Base-by-base conservation (phyloP, 352 stramenopile species). In the Pythium aristosporum region DNA sequence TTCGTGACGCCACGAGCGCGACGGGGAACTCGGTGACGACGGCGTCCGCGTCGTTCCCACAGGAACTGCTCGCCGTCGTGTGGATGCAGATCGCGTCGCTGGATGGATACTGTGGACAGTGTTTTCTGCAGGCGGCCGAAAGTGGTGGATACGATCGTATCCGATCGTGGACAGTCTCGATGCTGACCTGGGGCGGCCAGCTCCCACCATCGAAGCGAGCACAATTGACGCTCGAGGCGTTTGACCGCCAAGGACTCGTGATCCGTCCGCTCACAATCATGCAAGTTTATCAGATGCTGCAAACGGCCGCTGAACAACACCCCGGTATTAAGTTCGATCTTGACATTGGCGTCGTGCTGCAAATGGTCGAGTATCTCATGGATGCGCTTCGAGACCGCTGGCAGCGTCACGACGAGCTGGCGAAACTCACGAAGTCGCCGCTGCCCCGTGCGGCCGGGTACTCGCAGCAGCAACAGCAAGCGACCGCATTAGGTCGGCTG, bases 41-140 rank as follows among this genome's bases (percentile, higher is more conserved):
- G 34, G 11, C 63, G 65, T 76, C 41, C 42, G 39, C 41, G 41
- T 63, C 64, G 3, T 91, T 93, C 28, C 75, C 85, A 0, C 74
- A 88, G 54, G 82, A 94, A 56, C 52, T 94, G 7, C 56, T 96
- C 16, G 79, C 84, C 0, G 72, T 89, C n/a, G 61, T 92, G 21
- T 96, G 87, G 87, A 96, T 92, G 80, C 75, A 89, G 13, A 59
- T 94, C 8, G 87, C 85, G 21, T 86, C 80, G 21, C 39, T 94
- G 47, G 87, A 96, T 32, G 87, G 85, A 4, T 91, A 92, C 49
- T 96, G 87, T 32, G 87, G 87, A 0, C 85, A 96, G 53, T 87
- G 79, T 42, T 74, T 96, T 20, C 73, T 93, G 11, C 80, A 96
- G 48, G 87, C 87, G 20, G 82, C 82, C 5, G 85, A 94, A 49